Percentiles rank a stretch among this genome's conserved stretches.
Evolutionary conservation across 2,329 filamentous ascomycete genomes (phyloP).

Genomic region (Cryphonectria japonica): DNA sequence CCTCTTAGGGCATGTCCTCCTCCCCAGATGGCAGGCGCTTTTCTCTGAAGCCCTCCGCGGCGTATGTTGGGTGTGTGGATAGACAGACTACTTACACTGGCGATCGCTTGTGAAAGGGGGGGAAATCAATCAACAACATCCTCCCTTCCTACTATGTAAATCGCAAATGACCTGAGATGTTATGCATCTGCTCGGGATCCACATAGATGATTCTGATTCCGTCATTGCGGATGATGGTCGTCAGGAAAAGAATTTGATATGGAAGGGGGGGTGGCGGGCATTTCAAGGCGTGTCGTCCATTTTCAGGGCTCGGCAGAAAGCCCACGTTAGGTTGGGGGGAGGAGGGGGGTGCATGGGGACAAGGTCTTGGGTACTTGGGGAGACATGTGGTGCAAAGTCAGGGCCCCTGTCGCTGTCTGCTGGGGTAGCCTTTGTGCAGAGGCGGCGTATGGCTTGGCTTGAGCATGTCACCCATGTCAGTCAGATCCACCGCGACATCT

Average conservation of each 20-base stretch:
- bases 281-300: constrained; percentile 18
- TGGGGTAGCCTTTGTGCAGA: constrained; percentile 29
- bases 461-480: constrained; percentile 21
- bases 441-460: constrained; percentile 25
- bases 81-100: not conserved
- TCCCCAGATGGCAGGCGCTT: not conserved
- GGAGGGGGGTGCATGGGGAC: not conserved
- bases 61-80: not conserved
- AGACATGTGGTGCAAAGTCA: constrained; percentile 2
- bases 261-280: not conserved
- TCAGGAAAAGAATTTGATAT: constrained; percentile 12
- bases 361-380: not conserved
- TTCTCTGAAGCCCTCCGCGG: not conserved
- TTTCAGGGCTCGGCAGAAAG: constrained; percentile 13
- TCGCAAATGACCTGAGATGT: not conserved
- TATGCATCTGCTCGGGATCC: not conserved
- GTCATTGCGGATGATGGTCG: not conserved
- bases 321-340: not conserved
- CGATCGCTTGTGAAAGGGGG: not conserved
- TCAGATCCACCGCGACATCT: constrained; percentile 26
- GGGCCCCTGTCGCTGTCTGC: constrained; percentile 17
- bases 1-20: not conserved
- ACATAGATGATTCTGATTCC: not conserved
- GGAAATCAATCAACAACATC: not conserved
- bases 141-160: not conserved